Base-by-base conservation (phyloP, 768 basidiomycete species). In the Dendrothele bispora region DNA sequence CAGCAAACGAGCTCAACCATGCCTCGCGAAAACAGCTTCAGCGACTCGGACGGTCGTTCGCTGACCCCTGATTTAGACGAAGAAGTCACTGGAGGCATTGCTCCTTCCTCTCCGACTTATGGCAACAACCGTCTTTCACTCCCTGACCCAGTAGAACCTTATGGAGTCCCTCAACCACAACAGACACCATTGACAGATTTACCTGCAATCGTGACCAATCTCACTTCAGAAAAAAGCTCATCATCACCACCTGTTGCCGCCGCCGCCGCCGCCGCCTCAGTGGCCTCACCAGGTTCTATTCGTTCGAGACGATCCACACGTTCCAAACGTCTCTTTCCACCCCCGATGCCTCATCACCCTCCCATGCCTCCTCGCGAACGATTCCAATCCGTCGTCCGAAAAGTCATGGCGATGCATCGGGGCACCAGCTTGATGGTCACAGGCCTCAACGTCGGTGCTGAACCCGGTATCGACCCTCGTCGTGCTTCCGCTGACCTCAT, bases 381-480 rank as follows among this genome's bases (percentile, higher is more conserved):
- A 32, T 86, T 87, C 61, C 72, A 78, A 12, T 58, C 71, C 1
- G 69, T 75, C 0, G 84, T 79, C 29, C 76, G 74, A 47, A 85
- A 80, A 62, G 74, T 87, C 37, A 85, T 88, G 44, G 69, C 78
- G 7, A 73, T 88, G 69, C 74, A 73, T 50, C 79, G 79, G 15
- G 77, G 80, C 28, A 74, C 80, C 20, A 61, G 61, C 2, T 47
- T 69, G 61, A 11, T 67, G 58, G 47, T 55, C 11, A 58, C 64
- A 11, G 66, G 68, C 2, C n/a, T n/a, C n/a, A 64, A 70, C 28
- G 62, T 80, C 26, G 86, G 86, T 17, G 86, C 82, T 12, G 86
- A 88, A 58, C 86, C 84, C 10, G 86, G 86, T 51, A 67, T 86
- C 25, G 83, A 88, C 64, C 83, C 84, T 18, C 78, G 83, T 24